Base-by-base conservation (phyloP, 1,139 yeast species). In the Blastobotrys aristatus region DNA sequence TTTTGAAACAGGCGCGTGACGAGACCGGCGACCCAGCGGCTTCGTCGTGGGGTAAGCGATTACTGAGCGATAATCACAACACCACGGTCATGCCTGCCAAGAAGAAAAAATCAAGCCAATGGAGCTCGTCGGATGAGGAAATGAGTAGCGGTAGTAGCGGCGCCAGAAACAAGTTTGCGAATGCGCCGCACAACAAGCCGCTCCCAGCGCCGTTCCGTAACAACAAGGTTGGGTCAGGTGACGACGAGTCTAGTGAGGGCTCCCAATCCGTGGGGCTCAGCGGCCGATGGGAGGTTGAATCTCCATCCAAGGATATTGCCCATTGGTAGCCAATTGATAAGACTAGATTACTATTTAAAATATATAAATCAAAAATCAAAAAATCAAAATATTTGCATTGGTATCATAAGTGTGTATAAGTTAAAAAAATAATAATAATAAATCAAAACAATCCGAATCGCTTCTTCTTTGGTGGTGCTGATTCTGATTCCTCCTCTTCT, bases 21-120 rank as follows among this genome's bases (percentile, higher is more conserved):
- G 97, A 90, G 65, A 90, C 96, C 8, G 95, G 95, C 36, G 92
- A 84, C 58, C 80, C 89, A 6, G 95, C 96, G 22, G 95, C 95
- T 33, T 92, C 95, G 50, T 75, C 72, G 46, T 87, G 96, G 96
- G 96, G 95, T 65, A 79, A 79, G 60, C 74, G 92, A 52, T 71
- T 87, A 37, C 74, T 87, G 52, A 77, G 84, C 46, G 82, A 80
- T 55, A 59, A 51, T 41, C 34, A 37, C 11, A 31, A 16, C n/a
- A n/a, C 3, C 13, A 11, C 36, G n/a, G 30, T 21, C 13, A 26
- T 38, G 18, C 17, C 11, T 3, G 30, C 30, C 26, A 13, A 27
- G 22, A 17, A 26, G 31, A n/a, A 17, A 17, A 32, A 44, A 14
- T 4, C 22, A 11, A 14, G 11, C 7, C 13, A 22, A 14, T 24